Percentiles rank a stretch among this genome's conserved stretches.
Conservation (phyloP, 2,329 filamentous ascomycete species). For the Drechslerella stenobrocha region DNA sequence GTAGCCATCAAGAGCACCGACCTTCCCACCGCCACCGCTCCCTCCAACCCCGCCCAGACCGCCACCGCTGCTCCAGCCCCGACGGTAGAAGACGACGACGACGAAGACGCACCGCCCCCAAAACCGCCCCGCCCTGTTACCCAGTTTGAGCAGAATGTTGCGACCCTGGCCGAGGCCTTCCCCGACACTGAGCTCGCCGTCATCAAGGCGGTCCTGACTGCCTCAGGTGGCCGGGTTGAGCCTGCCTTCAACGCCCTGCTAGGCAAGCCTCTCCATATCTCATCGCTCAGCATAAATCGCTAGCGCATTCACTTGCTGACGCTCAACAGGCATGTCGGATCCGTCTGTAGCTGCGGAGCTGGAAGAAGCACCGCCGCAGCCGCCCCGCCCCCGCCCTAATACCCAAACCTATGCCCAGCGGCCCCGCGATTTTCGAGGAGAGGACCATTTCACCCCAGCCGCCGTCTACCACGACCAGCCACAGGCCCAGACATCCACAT, state of each 20-base stretch:
- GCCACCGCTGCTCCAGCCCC: conserved; percentile 34
- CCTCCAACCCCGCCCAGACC: conserved; percentile 30
- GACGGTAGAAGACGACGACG: conserved; percentile 58
- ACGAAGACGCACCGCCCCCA: conserved; percentile 64
- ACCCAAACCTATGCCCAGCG: conserved; percentile 27
- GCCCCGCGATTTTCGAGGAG: conserved; percentile 38
- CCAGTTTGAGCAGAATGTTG: conserved; percentile 80
- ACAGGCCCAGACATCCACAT: conserved; percentile 65
- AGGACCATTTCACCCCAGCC: conserved; percentile 64
- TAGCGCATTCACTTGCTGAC: no score
- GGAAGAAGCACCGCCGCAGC: conserved; percentile 54
- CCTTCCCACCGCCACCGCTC: conserved; percentile 36
- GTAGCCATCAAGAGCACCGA: conserved; percentile 16
- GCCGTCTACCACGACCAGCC: conserved; percentile 65
- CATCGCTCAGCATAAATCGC: conserved; percentile 63
- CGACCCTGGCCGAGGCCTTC: conserved; percentile 90
- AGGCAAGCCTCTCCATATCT: no score
- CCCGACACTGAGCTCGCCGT: conserved; percentile 77
- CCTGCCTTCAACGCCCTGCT: conserved; percentile 93
- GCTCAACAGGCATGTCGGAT: conserved; percentile 64
- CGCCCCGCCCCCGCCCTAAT: conserved; percentile 47
- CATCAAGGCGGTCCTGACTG: conserved; percentile 82
- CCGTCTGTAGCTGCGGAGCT: conserved; percentile 59
- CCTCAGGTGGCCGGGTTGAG: conserved; percentile 84
- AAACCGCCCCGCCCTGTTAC: conserved; percentile 84